These are phyloP conservation scores for Lasiosphaeris hirsuta DNA, from an alignment of 495 filamentous ascomycete genomes.

Conservation along the genomic window DNA sequence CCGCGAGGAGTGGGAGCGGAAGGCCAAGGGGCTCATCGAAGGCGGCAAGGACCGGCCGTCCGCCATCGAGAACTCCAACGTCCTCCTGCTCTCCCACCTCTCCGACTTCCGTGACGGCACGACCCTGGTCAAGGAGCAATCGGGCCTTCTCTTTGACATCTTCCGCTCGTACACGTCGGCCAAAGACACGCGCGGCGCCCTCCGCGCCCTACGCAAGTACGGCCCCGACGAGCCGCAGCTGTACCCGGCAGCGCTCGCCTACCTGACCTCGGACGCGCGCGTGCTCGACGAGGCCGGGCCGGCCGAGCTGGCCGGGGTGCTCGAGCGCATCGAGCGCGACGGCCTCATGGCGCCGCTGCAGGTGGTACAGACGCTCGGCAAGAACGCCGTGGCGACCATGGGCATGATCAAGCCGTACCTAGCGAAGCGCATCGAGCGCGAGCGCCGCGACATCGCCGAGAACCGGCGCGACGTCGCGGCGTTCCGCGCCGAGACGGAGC, in stretches of 20 bases:
- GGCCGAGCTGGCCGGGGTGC: slow-evolving; percentile 72
- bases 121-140: slow-evolving; percentile 87
- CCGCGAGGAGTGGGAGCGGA: slow-evolving; percentile 78
- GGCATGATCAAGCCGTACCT: slow-evolving; percentile 95
- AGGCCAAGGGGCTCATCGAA: slow-evolving; percentile 82
- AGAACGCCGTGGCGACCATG: slow-evolving; percentile 77
- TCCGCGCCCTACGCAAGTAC: slow-evolving; percentile 85
- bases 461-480: slow-evolving; percentile 80
- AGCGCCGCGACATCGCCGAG: slow-evolving; percentile 76
- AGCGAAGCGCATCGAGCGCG: slow-evolving; percentile 78
- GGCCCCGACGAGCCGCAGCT: slow-evolving; percentile 88
- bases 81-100: slow-evolving; percentile 86
- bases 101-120: slow-evolving; percentile 89
- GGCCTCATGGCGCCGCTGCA: slow-evolving; percentile 94
- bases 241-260: slow-evolving; percentile 87
- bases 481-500: slow-evolving; percentile 81
- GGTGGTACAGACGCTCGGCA: slow-evolving; percentile 82
- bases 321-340: slow-evolving; percentile 83
- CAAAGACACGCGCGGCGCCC: slow-evolving; percentile 85
- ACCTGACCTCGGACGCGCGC: slow-evolving; percentile 80
- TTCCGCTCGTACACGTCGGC: slow-evolving; percentile 95
- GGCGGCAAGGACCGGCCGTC: slow-evolving; percentile 54
- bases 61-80: slow-evolving; percentile 89
- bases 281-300: slow-evolving; percentile 84
- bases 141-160: slow-evolving; percentile 89